phyloP scores from a whole-genome alignment of 352 stramenopile genomes.

The Phytophthora europaea region DNA sequence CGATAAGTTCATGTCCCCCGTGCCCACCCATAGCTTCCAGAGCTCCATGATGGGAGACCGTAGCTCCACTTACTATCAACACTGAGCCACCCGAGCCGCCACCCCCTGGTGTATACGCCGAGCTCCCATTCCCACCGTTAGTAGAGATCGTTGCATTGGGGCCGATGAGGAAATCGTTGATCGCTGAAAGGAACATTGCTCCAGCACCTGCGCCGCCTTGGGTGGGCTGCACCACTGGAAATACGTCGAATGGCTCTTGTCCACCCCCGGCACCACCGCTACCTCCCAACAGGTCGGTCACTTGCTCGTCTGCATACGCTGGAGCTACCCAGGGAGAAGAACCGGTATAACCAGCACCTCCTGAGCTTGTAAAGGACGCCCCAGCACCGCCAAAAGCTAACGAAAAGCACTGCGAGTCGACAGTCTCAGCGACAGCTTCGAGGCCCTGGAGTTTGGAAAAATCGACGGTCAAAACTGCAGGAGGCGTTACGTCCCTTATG shows the following conservation, averaged over 20 bases:
- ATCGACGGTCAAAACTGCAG: conserved; percentile 55
- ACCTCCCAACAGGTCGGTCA: conserved; percentile 91
- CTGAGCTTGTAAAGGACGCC: conserved; percentile 64
- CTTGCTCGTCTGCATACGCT: conserved; percentile 54
- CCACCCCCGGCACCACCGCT: conserved; percentile 93
- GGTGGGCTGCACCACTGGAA: conserved; percentile 69
- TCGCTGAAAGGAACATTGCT: conserved; percentile 84
- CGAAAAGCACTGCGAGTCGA: conserved; percentile 88
- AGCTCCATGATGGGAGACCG: conserved; percentile 72
- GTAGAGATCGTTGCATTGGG: conserved; percentile 78
- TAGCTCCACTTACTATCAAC: conserved; percentile 58
- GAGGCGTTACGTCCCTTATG: conserved; percentile 37
- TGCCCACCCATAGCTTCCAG: conserved; percentile 85
- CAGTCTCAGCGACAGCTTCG: conserved; percentile 64
- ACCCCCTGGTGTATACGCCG: conserved; percentile 66
- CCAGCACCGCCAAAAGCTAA: conserved; percentile 92
- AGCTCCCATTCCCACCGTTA: conserved; percentile 68
- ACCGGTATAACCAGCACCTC: conserved; percentile 66
- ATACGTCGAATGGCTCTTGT: conserved; percentile 82
- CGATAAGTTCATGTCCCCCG: conserved; percentile 66
- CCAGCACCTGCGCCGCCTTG: conserved; percentile 93
- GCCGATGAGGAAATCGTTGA: conserved; percentile 96
- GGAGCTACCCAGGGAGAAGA: conserved; percentile 22
- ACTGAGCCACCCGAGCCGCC: conserved; percentile 67
- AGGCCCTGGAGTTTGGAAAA: conserved; percentile 51